Base-by-base conservation (phyloP, 805 yeast species). In the Peterozyma toletana region DNA sequence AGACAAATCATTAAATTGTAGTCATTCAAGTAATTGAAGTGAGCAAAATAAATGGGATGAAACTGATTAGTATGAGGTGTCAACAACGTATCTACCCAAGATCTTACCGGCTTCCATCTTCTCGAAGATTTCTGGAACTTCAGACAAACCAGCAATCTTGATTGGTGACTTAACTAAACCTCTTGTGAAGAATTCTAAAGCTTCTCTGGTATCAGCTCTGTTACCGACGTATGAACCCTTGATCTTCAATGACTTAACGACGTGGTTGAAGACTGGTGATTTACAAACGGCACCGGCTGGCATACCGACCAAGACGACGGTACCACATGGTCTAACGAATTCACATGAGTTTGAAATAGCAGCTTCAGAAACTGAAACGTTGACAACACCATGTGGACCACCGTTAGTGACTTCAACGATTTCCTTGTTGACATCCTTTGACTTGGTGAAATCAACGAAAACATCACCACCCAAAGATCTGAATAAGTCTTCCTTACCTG, bases 81-180 rank as follows among this genome's bases (percentile, higher is more conserved):
- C 84, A 52, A 78, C 77, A 45, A 78, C 85, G 57, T 76, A 77
- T 63, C 85, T 69, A 50, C 85, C 85, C 54, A 73, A 66, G 55
- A 79, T 75, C 69, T 75, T 72, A 52, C 83, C 83, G 51, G 75
- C 64, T 58, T 77, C 81, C 83, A 77, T 76, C 56, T 69, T 63
- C 47, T 71, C 67, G 62, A 67, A 75, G 48, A 75, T 70, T 30
- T 50, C 51, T 39, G 75, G 69, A 52, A 77, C 64, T 51, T 72
- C 71, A 35, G 75, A 68, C 49, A 77, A 66, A 35, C 78, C 78
- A 47, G 75, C 79, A 55, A 76, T 52, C 64, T 72, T 75, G 58
- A 76, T 74, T 47, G 79, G 77, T 41, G 79, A 71, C 52, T 63
- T 63, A 55, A 77, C 75, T 53, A 66, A 60, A 40, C 81, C 81